phyloP scores from a whole-genome alignment of 140 eudicot genomes.

The Cichorium intybus region DNA sequence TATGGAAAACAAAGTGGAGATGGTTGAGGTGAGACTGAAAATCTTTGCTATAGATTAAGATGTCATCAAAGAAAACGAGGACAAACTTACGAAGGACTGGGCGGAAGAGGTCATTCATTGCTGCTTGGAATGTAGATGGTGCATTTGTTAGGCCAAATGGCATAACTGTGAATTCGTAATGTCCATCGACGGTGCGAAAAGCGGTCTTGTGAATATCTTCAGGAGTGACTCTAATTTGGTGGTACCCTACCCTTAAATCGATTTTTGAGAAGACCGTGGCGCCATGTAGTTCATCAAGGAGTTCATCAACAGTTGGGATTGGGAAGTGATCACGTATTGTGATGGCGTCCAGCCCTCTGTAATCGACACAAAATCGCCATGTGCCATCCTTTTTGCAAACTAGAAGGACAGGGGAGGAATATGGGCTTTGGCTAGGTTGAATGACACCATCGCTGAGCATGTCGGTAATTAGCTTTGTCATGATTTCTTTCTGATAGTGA shows the following conservation, averaged over 20 bases:
- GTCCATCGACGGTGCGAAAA: neutral
- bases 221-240: neutral
- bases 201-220: neutral
- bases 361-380: neutral
- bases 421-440: neutral
- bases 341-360: neutral
- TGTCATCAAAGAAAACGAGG: no score
- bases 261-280: neutral
- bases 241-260: neutral
- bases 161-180: neutral
- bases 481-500: neutral
- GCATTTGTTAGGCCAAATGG: neutral
- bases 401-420: neutral
- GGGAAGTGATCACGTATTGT: neutral
- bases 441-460: neutral
- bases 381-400: neutral
- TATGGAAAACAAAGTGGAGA: neutral
- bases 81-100: neutral
- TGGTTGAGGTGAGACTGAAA: neutral
- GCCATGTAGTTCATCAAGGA: neutral
- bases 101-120: neutral
- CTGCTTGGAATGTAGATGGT: neutral
- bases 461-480: neutral
- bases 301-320: neutral
- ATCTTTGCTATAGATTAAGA: neutral